Base-by-base conservation (phyloP, 164 flowering plant genomes). In the Vitis rotundifolia region DNA sequence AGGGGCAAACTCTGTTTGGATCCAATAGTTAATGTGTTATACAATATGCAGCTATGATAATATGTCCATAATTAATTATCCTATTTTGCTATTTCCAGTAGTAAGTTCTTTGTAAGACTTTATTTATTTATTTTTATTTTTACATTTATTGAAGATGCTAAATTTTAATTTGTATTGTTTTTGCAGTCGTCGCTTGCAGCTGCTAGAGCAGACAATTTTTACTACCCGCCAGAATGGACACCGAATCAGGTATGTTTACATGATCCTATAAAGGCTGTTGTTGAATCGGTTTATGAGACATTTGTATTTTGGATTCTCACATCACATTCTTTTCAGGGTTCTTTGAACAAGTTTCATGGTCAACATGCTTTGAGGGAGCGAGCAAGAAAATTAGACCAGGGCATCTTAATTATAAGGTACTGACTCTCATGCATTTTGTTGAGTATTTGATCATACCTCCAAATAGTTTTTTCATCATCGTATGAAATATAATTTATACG, bases 331-430 rank as follows among this genome's bases (percentile, higher is more conserved):
- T 74, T 69, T 64, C 83, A 93, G 97, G 98, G 98, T 61, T 83
- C 88, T 62, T 73, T 95, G 84, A 93, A 95, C 98, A 91, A 89
- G 79, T 95, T 91, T 70, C 88, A 96, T 80, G 99, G 99, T 14
- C 99, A 95, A 79, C 99, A 95, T 86, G 97, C 98, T 68, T 71
- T 95, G 80, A 84, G 99, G 78, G 99, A 95, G 88, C 84, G 99
- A 64, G 99, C 99, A 74, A 88, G 89, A 66, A 95, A 95, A 78
- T 37, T 95, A 83, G 98, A 91, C 76, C 97, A 93, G 79, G 98
- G 98, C 56, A 95, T 95, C 63, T 76, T 95, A 73, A 85, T 95
- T 48, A 96, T 96, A 90, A 93, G 99, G 97, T 95, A 83, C 29
- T 49, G n/a, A 55, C 28, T 37, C 47, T 1, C 18, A 11, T 47